Evolutionary conservation across 2,329 filamentous ascomycete species (phyloP), one percentile per base, ranked within the genome.

Genomic region (Tolypocladium tropicale): DNA sequence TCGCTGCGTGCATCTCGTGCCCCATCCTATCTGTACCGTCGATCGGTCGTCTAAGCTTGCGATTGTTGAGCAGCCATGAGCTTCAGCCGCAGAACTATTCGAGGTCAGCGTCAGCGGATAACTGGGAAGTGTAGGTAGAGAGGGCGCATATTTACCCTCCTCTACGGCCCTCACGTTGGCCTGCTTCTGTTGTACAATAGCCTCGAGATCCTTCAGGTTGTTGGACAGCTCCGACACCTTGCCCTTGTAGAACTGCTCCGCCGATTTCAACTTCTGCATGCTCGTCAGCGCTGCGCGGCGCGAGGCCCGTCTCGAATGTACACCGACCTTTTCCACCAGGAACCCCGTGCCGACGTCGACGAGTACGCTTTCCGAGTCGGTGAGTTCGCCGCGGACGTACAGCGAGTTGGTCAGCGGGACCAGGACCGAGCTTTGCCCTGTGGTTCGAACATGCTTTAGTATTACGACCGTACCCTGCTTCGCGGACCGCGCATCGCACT

Each of bases 291-390:
- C 4, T 33, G 32, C 4, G 11, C 30, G 21, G 25, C 18, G 36
- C 18, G 37, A 9, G 53, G 43, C 12, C 12, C 14, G n/a, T 28
- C 23, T 46, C 23, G 23, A 23, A 18, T 28, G 43, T 16, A 46
- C 28, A 25, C 43, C 25, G 23, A 46, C 43, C 43, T 99, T 99
- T 74, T 97, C 92, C 54, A 97, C 86, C 67, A 91, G 92, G 70
- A 95, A 97, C 0, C 93, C 93, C 1, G 93, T 97, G 23, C 93
- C 93, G 23, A 96, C 84, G 70, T 97, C 93, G 43, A 97, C 90
- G 57, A 97, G 78, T 7, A 96, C 90, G 59, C 84, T 85, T 56
- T 89, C 82, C 2, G 86, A 80, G 70, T 86, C 83, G 50, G 88
- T 80, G 43, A 97, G 78, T 41, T 81, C 85, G 34, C 93, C 95